phyloP scores from a whole-genome alignment of 1,284 basidiomycete genomes.

The Moesziomyces parantarcticus region DNA sequence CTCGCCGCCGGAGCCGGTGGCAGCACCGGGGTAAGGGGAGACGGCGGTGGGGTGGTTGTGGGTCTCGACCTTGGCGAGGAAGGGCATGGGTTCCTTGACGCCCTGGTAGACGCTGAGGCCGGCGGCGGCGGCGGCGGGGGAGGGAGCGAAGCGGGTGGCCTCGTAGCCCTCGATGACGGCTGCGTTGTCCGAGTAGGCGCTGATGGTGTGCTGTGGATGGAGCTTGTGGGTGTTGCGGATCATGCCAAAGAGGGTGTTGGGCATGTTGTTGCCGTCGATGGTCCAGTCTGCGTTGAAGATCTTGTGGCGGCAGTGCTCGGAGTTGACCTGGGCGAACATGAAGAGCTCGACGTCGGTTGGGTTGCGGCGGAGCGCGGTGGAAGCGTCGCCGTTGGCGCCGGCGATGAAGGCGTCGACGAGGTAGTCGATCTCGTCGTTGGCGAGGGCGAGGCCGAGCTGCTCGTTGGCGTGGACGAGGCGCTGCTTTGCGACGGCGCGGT shows the following conservation, averaged over 20 bases:
- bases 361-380: constrained; percentile 58
- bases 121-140: constrained; percentile 50
- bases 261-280: constrained; percentile 78
- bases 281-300: constrained; percentile 99
- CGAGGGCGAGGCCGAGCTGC: constrained; percentile 88
- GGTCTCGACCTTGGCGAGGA: constrained; percentile 97
- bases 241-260: constrained; percentile 92
- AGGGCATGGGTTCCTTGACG: constrained; percentile 75
- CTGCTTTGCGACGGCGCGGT: constrained; percentile 53
- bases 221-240: constrained; percentile 94
- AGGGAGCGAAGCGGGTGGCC: constrained; percentile 82
- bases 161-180: constrained; percentile 86
- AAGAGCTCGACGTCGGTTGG: constrained; percentile 94
- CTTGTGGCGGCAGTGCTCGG: constrained; percentile 99
- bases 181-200: constrained; percentile 98
- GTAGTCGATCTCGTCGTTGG: constrained; percentile 90
- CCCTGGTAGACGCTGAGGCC: constrained; percentile 48
- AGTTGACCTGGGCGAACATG: constrained; percentile 99
- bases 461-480: constrained; percentile 81
- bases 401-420: constrained; percentile 86
- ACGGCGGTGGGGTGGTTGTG: constrained; percentile 99
- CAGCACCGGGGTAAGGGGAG: constrained; percentile 95
- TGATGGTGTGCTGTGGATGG: constrained; percentile 78
- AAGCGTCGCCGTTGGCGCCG: constrained; percentile 70
- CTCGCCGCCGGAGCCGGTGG: constrained; percentile 97